These are phyloP conservation scores for Mortierella polycephala DNA, from an alignment of 371 early-diverging fungal species.

Conservation along the genomic window DNA sequence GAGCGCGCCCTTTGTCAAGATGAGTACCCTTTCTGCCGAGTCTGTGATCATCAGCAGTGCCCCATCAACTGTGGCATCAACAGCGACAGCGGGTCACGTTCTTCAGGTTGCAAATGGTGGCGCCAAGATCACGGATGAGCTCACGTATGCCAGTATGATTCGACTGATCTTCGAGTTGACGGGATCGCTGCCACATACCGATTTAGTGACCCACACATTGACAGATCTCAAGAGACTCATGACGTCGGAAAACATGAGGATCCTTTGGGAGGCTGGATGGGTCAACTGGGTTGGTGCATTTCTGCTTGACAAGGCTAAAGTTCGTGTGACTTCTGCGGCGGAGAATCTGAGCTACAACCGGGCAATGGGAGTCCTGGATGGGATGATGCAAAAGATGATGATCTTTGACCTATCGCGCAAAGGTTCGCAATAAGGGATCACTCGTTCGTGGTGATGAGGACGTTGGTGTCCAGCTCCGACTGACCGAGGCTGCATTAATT, in stretches of 20 bases:
- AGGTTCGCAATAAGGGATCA: slow-evolving; percentile 46
- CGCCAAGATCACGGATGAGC: slow-evolving; percentile 53
- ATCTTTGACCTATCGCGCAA: slow-evolving; percentile 56
- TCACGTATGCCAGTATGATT: slow-evolving; percentile 55
- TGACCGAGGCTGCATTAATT: slow-evolving; percentile 46
- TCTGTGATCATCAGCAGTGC: slow-evolving; percentile 17
- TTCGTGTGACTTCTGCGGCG: slow-evolving; percentile 48
- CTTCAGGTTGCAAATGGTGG: slow-evolving; percentile 21
- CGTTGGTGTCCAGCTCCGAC: slow-evolving; percentile 44
- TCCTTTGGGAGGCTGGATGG: slow-evolving; percentile 57
- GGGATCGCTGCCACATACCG: slow-evolving; percentile 44
- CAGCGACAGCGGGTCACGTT: neutral
- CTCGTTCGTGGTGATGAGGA: slow-evolving; percentile 48
- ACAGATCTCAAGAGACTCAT: slow-evolving; percentile 56
- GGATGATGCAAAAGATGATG: slow-evolving; percentile 59
- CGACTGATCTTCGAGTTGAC: slow-evolving; percentile 53
- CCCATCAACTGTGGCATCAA: slow-evolving; percentile 1
- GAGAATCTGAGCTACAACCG: slow-evolving; percentile 52
- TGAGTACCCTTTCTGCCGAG: slow-evolving; percentile 27
- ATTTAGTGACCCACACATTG: slow-evolving; percentile 55
- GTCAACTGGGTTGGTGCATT: slow-evolving; percentile 54
- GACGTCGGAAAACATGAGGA: slow-evolving; percentile 56
- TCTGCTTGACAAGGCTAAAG: slow-evolving; percentile 40
- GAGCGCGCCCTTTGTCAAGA: slow-evolving; percentile 33
- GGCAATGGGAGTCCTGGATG: slow-evolving; percentile 49